Percentiles rank a stretch among this genome's conserved stretches.
Conservation (phyloP, 2,329 filamentous ascomycete species). For the Geosmithia morbida region DNA sequence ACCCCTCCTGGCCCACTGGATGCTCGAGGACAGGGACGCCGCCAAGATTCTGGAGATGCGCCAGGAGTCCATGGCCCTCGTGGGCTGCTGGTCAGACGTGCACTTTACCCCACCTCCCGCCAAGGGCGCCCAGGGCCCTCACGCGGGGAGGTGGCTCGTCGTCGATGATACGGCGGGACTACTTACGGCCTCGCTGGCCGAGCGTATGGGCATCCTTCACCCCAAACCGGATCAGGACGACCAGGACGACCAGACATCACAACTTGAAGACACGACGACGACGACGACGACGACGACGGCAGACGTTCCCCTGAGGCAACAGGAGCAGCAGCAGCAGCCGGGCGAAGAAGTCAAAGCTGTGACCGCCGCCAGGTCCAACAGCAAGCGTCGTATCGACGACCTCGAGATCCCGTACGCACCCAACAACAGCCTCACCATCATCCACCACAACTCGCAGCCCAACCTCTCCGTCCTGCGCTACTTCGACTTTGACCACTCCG, state of each 20-base stretch:
- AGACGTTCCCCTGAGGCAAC: neutral
- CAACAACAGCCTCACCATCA: constrained; percentile 64
- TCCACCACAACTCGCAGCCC: constrained; percentile 73
- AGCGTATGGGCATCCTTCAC: constrained; percentile 74
- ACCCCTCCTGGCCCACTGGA: constrained; percentile 57
- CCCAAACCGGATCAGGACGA: constrained; percentile 4
- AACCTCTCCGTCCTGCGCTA: constrained; percentile 82
- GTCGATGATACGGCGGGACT: constrained; percentile 81
- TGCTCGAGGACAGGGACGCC: constrained; percentile 68
- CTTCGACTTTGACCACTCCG: constrained; percentile 67
- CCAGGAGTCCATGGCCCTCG: constrained; percentile 66
- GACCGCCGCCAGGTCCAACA: constrained; percentile 4
- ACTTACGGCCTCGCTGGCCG: constrained; percentile 69
- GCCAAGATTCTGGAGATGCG: constrained; percentile 72
- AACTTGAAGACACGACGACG: neutral
- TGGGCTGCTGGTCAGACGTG: constrained; percentile 83
- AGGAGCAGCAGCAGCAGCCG: constrained; percentile 1
- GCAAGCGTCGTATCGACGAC: constrained; percentile 23
- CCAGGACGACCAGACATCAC: neutral
- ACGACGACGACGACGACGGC: neutral
- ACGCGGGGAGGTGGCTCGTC: constrained; percentile 53
- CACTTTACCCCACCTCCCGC: constrained; percentile 38
- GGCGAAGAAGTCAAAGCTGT: neutral
- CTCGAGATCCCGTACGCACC: constrained; percentile 50
- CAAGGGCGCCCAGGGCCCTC: constrained; percentile 10